Evolutionary conservation across 805 yeast species (phyloP).

Genomic region (Cyberlindnera japonica): DNA sequence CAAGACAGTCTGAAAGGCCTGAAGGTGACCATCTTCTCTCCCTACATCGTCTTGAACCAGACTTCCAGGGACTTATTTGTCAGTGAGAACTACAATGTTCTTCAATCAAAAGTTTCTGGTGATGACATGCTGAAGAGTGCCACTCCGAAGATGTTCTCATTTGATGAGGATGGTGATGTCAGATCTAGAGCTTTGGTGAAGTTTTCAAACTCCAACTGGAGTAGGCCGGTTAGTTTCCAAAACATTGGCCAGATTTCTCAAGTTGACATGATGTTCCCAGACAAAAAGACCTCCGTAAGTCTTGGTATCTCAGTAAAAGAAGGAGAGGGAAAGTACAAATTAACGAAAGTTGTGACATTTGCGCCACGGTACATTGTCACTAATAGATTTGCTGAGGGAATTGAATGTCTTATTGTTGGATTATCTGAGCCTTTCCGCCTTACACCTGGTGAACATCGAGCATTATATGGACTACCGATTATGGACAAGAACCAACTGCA

Average conservation of each 20-base stretch:
- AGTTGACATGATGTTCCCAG: slow-evolving; percentile 44
- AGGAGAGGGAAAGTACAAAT: slow-evolving; percentile 79
- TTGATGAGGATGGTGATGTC: slow-evolving; percentile 53
- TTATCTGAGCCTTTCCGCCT: slow-evolving; percentile 48
- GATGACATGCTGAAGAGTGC: slow-evolving; percentile 33
- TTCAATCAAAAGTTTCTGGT: slow-evolving; percentile 40
- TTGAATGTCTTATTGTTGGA: slow-evolving; percentile 67
- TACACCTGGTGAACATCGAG: slow-evolving; percentile 43
- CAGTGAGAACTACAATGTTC: slow-evolving; percentile 49
- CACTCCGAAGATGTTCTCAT: slow-evolving; percentile 81
- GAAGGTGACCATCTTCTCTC: slow-evolving; percentile 70
- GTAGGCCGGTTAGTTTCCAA: slow-evolving; percentile 76
- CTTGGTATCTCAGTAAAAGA: slow-evolving; percentile 74
- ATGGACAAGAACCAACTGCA: slow-evolving; percentile 55
- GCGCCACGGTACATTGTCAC: slow-evolving; percentile 79
- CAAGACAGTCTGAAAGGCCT: slow-evolving; percentile 53
- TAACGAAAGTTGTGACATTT: slow-evolving; percentile 73
- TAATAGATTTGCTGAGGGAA: slow-evolving; percentile 52
- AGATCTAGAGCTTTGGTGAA: slow-evolving; percentile 63
- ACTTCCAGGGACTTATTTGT: slow-evolving; percentile 66
- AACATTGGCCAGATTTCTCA: slow-evolving; percentile 83
- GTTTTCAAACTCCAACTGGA: slow-evolving; percentile 67
- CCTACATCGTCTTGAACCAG: slow-evolving; percentile 78
- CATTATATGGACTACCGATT: slow-evolving; percentile 63
- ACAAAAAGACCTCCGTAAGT: slow-evolving; percentile 58